phyloP scores from a whole-genome alignment of 2,329 filamentous ascomycete genomes.

The Hymenoscyphus albidus region DNA sequence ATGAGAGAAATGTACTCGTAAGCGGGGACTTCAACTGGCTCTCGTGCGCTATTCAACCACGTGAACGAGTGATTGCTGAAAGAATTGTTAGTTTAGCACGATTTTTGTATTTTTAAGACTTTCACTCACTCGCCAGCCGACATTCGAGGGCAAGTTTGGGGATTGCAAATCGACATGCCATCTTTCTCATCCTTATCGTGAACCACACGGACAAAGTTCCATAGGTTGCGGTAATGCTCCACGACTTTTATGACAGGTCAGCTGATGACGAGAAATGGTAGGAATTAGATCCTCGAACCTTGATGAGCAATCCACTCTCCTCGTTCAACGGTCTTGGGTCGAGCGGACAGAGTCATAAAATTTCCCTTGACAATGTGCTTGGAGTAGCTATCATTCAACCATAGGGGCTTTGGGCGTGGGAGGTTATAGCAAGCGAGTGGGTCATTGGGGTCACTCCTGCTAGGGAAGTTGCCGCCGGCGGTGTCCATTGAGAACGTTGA shows the following conservation, averaged over 20 bases:
- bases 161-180: constrained; percentile 76
- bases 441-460: constrained; percentile 50
- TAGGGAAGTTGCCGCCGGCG: constrained; percentile 23
- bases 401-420: constrained; percentile 64
- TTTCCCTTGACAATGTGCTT: constrained; percentile 94
- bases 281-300: constrained; percentile 49
- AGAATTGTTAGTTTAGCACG: background rate
- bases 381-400: constrained; percentile 71
- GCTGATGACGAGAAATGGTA: constrained; percentile 9
- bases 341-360: constrained; percentile 91
- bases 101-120: background rate
- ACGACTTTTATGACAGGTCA: constrained; percentile 58
- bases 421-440: constrained; percentile 58
- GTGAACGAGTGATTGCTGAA: constrained; percentile 86
- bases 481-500: constrained; percentile 68
- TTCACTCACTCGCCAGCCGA: constrained; percentile 81
- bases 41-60: constrained; percentile 84
- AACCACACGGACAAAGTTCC: constrained; percentile 84
- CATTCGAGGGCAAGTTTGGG: constrained; percentile 82
- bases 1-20: constrained; percentile 93
- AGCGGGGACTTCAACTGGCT: constrained; percentile 88
- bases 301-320: constrained; percentile 97
- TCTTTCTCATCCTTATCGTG: constrained; percentile 75
- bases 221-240: constrained; percentile 85
- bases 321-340: constrained; percentile 88